Evolutionary conservation across 164 flowering plant species (phyloP).

Genomic region (Stephania yunnanensis): DNA sequence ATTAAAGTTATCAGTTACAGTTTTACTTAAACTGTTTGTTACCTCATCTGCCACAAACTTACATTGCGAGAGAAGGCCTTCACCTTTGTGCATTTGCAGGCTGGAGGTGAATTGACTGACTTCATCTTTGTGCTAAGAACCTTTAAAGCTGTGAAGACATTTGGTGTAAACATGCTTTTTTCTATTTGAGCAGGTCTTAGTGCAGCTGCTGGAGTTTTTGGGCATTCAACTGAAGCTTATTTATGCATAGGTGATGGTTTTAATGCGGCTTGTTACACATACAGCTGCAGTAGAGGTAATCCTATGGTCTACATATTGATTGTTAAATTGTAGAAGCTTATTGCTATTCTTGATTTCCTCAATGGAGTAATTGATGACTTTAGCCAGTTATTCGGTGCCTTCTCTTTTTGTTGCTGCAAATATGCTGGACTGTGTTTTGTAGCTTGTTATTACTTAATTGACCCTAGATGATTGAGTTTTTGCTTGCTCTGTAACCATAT

Average conservation of each 20-base stretch:
- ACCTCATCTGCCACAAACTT: neutral
- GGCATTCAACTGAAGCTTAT: conserved; percentile 85
- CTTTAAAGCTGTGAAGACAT: conserved; percentile 66
- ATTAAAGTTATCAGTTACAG: neutral
- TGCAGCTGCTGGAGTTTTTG: conserved; percentile 81
- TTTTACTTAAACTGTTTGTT: no score
- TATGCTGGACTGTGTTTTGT: neutral
- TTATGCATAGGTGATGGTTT: conserved; percentile 87
- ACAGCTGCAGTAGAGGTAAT: conserved; percentile 96
- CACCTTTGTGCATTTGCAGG: conserved; percentile 35
- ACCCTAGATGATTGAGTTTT: neutral
- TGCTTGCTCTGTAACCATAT: neutral
- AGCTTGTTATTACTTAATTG: neutral
- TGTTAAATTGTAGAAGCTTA: neutral
- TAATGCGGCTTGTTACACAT: conserved; percentile 90
- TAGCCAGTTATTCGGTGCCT: neutral
- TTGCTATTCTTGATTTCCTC: neutral
- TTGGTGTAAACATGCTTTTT: conserved; percentile 69
- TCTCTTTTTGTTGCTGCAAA: neutral
- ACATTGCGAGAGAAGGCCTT: neutral
- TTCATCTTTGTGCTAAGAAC: conserved; percentile 87
- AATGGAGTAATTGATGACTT: neutral
- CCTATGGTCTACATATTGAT: neutral
- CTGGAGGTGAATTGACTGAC: conserved; percentile 92
- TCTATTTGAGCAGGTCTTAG: conserved; percentile 89